Conservation (phyloP, 106 monocot genomes). For the Dioscorea dumetorum region DNA sequence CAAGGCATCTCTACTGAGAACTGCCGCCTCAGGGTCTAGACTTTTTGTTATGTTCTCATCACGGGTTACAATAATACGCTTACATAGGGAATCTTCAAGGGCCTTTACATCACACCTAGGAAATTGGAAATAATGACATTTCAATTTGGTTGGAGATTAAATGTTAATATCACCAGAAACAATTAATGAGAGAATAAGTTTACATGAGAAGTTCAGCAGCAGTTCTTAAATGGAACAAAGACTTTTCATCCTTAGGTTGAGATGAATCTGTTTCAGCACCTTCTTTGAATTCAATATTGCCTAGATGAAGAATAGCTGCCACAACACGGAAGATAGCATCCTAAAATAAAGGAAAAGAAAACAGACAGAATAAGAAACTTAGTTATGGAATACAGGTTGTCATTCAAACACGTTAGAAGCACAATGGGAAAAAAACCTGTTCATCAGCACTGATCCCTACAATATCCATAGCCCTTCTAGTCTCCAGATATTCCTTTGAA, state of each 20-base stretch:
- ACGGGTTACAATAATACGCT: slow-evolving; percentile 65
- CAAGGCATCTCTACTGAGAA: slow-evolving; percentile 52
- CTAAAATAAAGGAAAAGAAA: slow-evolving; percentile 7
- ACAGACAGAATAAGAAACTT: not conserved
- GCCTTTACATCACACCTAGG: slow-evolving; percentile 54
- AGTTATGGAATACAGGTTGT: too few species aligned
- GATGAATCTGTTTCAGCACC: slow-evolving; percentile 49
- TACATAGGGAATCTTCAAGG: slow-evolving; percentile 56
- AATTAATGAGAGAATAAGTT: not conserved
- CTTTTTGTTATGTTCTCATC: slow-evolving; percentile 56
- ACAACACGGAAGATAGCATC: slow-evolving; percentile 50
- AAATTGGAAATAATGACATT: not conserved
- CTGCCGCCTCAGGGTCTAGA: slow-evolving; percentile 50
- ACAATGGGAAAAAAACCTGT: slow-evolving; percentile 18
- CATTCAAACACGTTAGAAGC: not conserved
- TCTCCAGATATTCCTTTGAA: slow-evolving; percentile 39
- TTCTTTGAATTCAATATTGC: slow-evolving; percentile 46
- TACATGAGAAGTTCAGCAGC: slow-evolving; percentile 35
- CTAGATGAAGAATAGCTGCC: slow-evolving; percentile 49
- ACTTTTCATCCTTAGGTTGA: slow-evolving; percentile 44
- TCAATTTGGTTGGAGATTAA: not conserved
- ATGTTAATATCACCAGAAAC: not conserved
- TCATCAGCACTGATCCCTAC: slow-evolving; percentile 44
- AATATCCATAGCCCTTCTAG: slow-evolving; percentile 52
- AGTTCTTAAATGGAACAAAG: slow-evolving; percentile 35